A percentile compares a stretch with the other conserved stretches of the same genome.
Conservation (phyloP, 1,284 basidiomycete genomes). For the Mycena citricolor region DNA sequence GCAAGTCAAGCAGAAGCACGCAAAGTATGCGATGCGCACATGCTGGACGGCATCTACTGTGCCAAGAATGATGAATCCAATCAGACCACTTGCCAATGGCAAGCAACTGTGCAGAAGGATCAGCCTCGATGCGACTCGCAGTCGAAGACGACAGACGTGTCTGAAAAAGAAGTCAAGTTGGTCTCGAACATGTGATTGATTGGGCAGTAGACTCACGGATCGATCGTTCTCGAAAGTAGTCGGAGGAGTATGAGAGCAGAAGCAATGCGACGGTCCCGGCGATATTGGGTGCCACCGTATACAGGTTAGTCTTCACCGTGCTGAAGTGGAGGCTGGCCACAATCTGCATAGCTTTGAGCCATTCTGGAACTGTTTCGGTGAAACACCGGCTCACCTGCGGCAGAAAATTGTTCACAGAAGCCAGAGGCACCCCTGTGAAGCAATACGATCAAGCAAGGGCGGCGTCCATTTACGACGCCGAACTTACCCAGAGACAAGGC, state of each 20-base stretch:
- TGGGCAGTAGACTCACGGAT: constrained; percentile 38
- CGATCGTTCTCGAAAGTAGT: constrained; percentile 48
- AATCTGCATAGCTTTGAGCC: constrained; percentile 36
- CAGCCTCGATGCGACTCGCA: neutral
- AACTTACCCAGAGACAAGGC: constrained; percentile 17
- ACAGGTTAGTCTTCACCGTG: constrained; percentile 49
- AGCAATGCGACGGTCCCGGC: constrained; percentile 49
- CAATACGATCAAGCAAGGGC: neutral
- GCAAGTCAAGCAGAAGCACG: constrained; percentile 48
- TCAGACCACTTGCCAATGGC: constrained; percentile 41
- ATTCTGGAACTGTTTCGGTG: neutral
- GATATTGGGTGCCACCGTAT: constrained; percentile 53
- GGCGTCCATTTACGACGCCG: neutral
- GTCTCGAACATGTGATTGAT: neutral
- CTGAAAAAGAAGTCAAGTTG: neutral
- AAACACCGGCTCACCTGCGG: constrained; percentile 28
- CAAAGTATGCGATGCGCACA: constrained; percentile 47
- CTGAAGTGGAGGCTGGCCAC: constrained; percentile 50
- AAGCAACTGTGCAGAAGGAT: constrained; percentile 32
- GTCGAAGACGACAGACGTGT: constrained; percentile 14
- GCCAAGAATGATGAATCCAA: constrained; percentile 54
- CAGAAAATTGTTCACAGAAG: constrained; percentile 51
- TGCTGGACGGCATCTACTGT: constrained; percentile 41
- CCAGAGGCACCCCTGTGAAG: constrained; percentile 26
- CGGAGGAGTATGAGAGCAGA: constrained; percentile 51